Conservation (phyloP, 352 stramenopile species). For the Phytophthora crassamura region DNA sequence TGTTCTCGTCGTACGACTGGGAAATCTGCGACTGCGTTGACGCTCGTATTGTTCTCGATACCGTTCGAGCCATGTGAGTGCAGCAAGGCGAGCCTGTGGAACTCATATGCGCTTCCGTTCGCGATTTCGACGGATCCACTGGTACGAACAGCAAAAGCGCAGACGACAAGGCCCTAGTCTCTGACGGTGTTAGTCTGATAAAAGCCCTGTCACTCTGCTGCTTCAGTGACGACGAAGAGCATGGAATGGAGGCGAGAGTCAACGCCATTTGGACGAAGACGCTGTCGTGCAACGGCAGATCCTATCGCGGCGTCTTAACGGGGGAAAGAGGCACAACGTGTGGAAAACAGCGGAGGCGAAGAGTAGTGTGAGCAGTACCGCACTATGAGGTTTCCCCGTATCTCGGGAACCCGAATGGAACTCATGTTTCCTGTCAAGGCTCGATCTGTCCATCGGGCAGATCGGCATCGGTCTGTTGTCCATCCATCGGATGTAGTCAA, state of each 20-base stretch:
- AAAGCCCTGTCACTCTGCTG: constrained; percentile 51
- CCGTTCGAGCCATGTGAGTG: constrained; percentile 57
- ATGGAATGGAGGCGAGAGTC: constrained; percentile 33
- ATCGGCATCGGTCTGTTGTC: too few relatives aligned
- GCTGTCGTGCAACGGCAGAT: constrained; percentile 32
- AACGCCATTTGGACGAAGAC: constrained; percentile 20
- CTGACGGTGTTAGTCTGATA: constrained; percentile 6
- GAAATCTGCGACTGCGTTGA: constrained; percentile 55
- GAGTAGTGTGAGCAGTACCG: constrained; percentile 9
- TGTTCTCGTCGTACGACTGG: constrained; percentile 73
- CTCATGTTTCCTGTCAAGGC: too few relatives aligned
- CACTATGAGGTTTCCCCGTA: too few relatives aligned
- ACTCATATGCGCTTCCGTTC: constrained; percentile 47
- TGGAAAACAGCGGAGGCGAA: constrained; percentile 16
- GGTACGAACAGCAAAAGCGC: constrained; percentile 8
- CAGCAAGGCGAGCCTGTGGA: constrained; percentile 65
- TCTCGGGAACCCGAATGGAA: too few relatives aligned
- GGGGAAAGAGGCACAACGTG: constrained; percentile 17
- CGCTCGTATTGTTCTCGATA: constrained; percentile 60
- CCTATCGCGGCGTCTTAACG: constrained; percentile 23
- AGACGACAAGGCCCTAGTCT: constrained; percentile 19
- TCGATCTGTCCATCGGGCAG: too few relatives aligned
- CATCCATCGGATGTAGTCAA: too few relatives aligned
- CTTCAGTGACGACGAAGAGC: constrained; percentile 48
- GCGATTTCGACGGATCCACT: constrained; percentile 57